phyloP scores from a whole-genome alignment of 257 asterid genomes.

The Solanum chmielewskii region DNA sequence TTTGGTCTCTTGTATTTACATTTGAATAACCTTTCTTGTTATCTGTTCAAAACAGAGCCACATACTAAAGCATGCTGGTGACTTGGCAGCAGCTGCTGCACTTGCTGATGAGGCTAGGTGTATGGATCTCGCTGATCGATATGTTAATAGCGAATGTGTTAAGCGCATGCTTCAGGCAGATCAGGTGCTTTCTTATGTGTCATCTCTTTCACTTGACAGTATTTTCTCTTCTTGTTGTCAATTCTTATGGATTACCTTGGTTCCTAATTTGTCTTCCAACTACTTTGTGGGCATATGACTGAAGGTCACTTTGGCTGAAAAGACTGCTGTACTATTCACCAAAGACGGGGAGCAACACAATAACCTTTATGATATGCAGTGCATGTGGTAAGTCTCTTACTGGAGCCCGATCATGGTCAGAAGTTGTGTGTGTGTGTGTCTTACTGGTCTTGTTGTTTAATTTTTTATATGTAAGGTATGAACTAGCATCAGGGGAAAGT shows the following conservation, averaged over 20 bases:
- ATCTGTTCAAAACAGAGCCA: conserved; percentile 54
- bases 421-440: neutral
- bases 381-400: conserved; percentile 74
- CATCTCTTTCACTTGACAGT: neutral
- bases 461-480: conserved; percentile 52
- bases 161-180: conserved; percentile 99
- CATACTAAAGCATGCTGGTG: conserved; percentile 96
- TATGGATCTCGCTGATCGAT: conserved; percentile 99
- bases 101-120: conserved; percentile 98
- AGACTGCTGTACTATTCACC: conserved; percentile 85
- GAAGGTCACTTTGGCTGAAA: conserved; percentile 87
- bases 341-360: conserved; percentile 99
- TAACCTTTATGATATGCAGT: conserved; percentile 97
- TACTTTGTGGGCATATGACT: conserved; percentile 5
- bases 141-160: conserved; percentile 90
- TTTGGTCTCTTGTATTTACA: neutral
- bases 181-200: conserved; percentile 38
- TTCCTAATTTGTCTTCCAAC: neutral
- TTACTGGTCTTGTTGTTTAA: neutral
- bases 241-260: neutral
- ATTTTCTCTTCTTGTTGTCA: neutral
- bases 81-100: conserved; percentile 77
- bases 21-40: conserved; percentile 3
- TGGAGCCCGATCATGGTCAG: neutral
- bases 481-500: conserved; percentile 93